Percentiles rank a stretch among this genome's conserved stretches.
Evolutionary conservation across 208 protist species (phyloP).

Genomic region (Trypanosoma congolense): DNA sequence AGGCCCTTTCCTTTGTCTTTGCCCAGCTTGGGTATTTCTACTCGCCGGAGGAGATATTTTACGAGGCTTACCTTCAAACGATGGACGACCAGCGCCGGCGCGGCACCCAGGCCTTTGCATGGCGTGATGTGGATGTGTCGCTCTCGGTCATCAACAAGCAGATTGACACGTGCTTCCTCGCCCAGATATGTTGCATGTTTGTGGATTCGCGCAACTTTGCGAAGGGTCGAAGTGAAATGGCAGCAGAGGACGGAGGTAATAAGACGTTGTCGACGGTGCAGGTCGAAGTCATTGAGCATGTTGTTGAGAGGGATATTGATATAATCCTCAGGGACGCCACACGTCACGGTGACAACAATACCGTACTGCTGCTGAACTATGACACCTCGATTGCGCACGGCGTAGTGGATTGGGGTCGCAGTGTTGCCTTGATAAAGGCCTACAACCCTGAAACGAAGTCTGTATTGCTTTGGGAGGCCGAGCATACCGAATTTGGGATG

Average conservation of each 20-base stretch:
- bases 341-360: slow-evolving; percentile 27
- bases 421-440: slow-evolving; percentile 65
- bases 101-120: slow-evolving; percentile 81
- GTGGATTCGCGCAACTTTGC: slow-evolving; percentile 51
- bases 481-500: slow-evolving; percentile 82
- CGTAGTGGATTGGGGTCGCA: slow-evolving; percentile 54
- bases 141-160: slow-evolving; percentile 83
- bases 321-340: slow-evolving; percentile 64
- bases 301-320: slow-evolving; percentile 66
- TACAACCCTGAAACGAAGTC: slow-evolving; percentile 63
- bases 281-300: slow-evolving; percentile 70
- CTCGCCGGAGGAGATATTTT: slow-evolving; percentile 88
- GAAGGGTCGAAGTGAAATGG: slow-evolving; percentile 11
- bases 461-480: slow-evolving; percentile 75
- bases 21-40: slow-evolving; percentile 79
- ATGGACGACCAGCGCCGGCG: slow-evolving; percentile 79
- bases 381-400: slow-evolving; percentile 60
- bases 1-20: slow-evolving; percentile 81
- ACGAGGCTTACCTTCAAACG: slow-evolving; percentile 87
- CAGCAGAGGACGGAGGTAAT: neutral
- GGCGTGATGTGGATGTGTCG: slow-evolving; percentile 86
- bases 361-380: slow-evolving; percentile 82
- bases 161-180: slow-evolving; percentile 76
- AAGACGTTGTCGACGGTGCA: slow-evolving; percentile 22
- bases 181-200: slow-evolving; percentile 73